Evolutionary conservation across 768 basidiomycete species (phyloP).

Genomic region (Dioszegia aurantiaca): DNA sequence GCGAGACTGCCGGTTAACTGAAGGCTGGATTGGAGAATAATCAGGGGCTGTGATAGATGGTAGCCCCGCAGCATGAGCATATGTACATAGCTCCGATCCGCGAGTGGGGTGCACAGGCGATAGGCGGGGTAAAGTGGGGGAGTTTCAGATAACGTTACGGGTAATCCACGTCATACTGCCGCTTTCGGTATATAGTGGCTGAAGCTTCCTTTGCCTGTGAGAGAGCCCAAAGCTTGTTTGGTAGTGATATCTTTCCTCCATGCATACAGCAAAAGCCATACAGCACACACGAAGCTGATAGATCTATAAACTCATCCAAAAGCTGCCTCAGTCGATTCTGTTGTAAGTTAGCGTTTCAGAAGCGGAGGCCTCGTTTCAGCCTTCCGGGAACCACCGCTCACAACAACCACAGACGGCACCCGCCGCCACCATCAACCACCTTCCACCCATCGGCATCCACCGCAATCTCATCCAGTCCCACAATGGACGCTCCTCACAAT

Average conservation of each 20-base stretch:
- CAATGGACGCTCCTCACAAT: conserved; percentile 8
- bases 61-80: too few species aligned
- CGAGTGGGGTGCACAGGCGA: conserved; percentile 1
- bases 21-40: too few species aligned
- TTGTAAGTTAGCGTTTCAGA: conserved; percentile 1
- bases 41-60: too few species aligned
- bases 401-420: conserved; percentile 4
- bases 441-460: conserved; percentile 3
- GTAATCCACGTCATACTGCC: conserved; percentile 1
- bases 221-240: too few species aligned
- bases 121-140: not conserved
- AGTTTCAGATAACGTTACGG: not conserved
- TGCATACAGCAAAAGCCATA: too few species aligned
- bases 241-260: too few species aligned
- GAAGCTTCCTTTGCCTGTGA: too few species aligned
- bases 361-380: not conserved
- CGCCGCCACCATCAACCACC: not conserved
- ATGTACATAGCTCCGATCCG: too few species aligned
- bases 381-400: conserved; percentile 14
- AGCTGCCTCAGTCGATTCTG: too few species aligned
- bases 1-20: too few species aligned
- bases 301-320: too few species aligned
- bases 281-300: too few species aligned
- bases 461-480: conserved; percentile 1
- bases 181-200: not conserved